Base-by-base conservation (phyloP, 2,329 filamentous ascomycete species). In the Fusarium nurragi region DNA sequence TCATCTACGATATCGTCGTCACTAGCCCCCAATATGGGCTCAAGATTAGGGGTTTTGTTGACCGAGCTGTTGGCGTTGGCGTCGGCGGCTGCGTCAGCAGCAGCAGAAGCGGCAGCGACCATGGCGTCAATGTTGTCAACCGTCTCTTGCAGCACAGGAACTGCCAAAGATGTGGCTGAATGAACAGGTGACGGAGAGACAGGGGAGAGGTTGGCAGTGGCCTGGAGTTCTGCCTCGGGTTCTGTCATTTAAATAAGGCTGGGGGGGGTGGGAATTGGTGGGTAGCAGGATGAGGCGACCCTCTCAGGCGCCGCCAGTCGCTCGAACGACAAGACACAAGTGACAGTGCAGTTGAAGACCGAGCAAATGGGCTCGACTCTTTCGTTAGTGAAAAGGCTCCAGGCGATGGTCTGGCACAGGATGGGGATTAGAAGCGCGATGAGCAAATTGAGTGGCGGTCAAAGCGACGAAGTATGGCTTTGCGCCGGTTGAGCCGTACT, bases 141-240 rank as follows among this genome's bases (percentile, higher is more conserved):
- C 52, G 82, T 83, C 60, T 84, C 77, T 71, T 86, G 83, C 55
- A 86, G 81, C 23, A 77, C 75, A 28, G 83, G 83, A 50, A 85
- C 79, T 59, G 81, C 77, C 52, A 80, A 74, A 41, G 82, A 75
- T 23, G 81, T 80, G 54, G 80, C 77, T 44, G 77, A 78, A 65
- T 84, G 78, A 58, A 83, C 71, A 55, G 81, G 78, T 55, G 81
- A 76, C 44, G 83, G 84, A 48, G 83, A 85, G 46, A 85, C 71
- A 13, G 83, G 83, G 44, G 79, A 84, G 55, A 86, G 76, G 74
- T 81, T 78, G 76, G 83, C 83, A 68, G 82, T 79, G 69, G 83
- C 83, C 79, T 83, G 79, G 64, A 84, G 71, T 71, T 81, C 70
- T 63, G 70, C 59, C 63, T 72, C 77, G 43, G 81, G 80, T 57